Evolutionary conservation across 495 filamentous ascomycete species (phyloP).

Genomic region (Thermothielavioides terrestris): DNA sequence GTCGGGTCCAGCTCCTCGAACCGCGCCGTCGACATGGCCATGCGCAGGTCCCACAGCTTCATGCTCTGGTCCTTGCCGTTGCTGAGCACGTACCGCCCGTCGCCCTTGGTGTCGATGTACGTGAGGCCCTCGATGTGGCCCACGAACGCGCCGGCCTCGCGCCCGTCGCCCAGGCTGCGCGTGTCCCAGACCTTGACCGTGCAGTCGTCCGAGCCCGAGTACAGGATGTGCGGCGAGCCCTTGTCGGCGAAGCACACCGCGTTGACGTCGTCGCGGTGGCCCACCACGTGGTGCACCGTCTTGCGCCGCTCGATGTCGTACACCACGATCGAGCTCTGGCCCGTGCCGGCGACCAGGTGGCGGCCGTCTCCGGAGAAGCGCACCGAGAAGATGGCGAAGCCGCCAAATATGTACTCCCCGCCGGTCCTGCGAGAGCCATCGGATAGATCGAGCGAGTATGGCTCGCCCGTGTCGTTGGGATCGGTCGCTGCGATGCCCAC

Average conservation of each 20-base stretch:
- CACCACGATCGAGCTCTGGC: conserved; percentile 70
- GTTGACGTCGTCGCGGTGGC: conserved; percentile 86
- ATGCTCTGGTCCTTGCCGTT: conserved; percentile 95
- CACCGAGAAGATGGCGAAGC: conserved; percentile 72
- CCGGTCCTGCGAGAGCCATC: conserved; percentile 33
- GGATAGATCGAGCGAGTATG: conserved; percentile 64
- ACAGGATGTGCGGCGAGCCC: conserved; percentile 85
- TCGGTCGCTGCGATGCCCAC: conserved; percentile 84
- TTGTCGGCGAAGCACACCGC: conserved; percentile 93
- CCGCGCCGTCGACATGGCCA: conserved; percentile 62
- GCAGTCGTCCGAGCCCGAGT: conserved; percentile 90
- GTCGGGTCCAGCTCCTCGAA: conserved; percentile 44
- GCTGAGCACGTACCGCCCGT: conserved; percentile 86
- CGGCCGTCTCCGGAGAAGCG: conserved; percentile 89
- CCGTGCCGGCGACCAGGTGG: conserved; percentile 84
- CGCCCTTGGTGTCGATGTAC: conserved; percentile 93
- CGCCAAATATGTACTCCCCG: conserved; percentile 23
- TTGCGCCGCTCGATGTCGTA: conserved; percentile 80
- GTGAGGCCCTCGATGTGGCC: conserved; percentile 93
- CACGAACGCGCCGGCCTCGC: conserved; percentile 85
- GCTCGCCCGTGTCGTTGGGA: conserved; percentile 68
- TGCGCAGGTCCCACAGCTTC: conserved; percentile 93
- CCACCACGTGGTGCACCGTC: conserved; percentile 63
- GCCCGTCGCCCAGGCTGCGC: conserved; percentile 74
- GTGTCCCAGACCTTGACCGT: conserved; percentile 97